Base-by-base conservation (phyloP, 495 filamentous ascomycete species). In the Penicillium canariense region DNA sequence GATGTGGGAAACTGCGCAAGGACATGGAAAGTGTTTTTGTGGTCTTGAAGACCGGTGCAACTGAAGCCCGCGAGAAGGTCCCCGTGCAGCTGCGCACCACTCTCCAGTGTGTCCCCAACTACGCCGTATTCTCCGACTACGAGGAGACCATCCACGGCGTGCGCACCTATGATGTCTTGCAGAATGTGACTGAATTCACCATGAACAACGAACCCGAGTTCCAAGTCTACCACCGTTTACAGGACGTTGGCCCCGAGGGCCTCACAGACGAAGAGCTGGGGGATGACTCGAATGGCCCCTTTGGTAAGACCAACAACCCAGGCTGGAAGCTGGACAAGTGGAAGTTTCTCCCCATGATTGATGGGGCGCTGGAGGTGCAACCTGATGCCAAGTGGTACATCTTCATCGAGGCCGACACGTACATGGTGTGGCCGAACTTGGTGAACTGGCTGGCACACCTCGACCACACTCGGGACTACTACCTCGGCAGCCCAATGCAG, bases 301-400 rank as follows among this genome's bases (percentile, higher is more conserved):
- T 67, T 14, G 72, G 70, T 28, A 72, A 70, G 27, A 52, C 50
- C 22, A 66, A 67, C 30, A 75, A 75, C 23, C 68, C 72, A 0
- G 84, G 80, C 5, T 88, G 84, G 84, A 75, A 72, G 48, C 66
- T 85, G 31, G 84, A 88, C 65, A 85, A 84, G 63, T 87, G 81
- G 74, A 88, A 87, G 65, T 86, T 86, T 58, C 68, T 88, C 12
- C 81, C 83, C 6, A 82, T 83, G 72, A 74, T 85, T 40, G 77
- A 81, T 50, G 66, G 77, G 28, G 78, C 82, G 22, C 77, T 79
- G 67, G 67, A 72, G 35, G 66, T 77, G 69, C 70, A 69, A 31
- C 81, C 81, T 5, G 68, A 78, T 4, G 74, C 71, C 18, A 78
- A 81, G 39, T 88, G 83, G 82, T 88, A 81, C 62, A 72, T 87